phyloP scores from a whole-genome alignment of 495 filamentous ascomycete genomes.

The Diplogelasinospora grovesii region DNA sequence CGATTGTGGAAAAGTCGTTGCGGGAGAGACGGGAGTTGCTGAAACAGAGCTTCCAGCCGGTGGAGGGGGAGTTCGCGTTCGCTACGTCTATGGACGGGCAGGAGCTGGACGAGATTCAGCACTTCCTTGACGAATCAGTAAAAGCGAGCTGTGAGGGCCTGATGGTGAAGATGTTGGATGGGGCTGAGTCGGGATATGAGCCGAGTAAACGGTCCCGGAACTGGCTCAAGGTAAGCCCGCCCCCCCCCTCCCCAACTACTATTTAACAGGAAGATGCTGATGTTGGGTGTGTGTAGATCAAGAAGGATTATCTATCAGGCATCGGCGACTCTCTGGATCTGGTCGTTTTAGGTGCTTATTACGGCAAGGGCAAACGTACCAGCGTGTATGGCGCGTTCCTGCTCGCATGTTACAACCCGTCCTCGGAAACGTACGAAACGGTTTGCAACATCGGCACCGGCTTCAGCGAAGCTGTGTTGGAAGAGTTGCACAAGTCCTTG shows the following conservation, averaged over 20 bases:
- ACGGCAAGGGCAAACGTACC: conserved; percentile 90
- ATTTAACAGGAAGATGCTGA: conserved; percentile 4
- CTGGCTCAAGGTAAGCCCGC: conserved; percentile 85
- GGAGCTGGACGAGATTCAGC: conserved; percentile 87
- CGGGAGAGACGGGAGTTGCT: conserved; percentile 77
- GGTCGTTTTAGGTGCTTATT: conserved; percentile 91
- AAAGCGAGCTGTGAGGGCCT: conserved; percentile 93
- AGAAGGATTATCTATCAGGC: conserved; percentile 93
- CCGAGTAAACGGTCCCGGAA: conserved; percentile 92
- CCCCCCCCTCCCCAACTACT: neutral
- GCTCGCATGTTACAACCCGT: conserved; percentile 83
- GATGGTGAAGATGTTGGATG: conserved; percentile 99
- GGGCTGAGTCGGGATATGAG: conserved; percentile 84
- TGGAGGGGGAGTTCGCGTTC: conserved; percentile 88
- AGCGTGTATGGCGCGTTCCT: conserved; percentile 93
- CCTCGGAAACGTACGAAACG: conserved; percentile 75
- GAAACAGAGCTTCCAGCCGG: conserved; percentile 60
- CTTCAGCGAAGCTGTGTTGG: conserved; percentile 81
- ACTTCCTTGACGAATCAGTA: conserved; percentile 83
- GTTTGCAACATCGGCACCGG: conserved; percentile 98
- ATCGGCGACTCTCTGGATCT: conserved; percentile 94
- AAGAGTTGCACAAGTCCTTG: conserved; percentile 70
- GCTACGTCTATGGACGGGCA: conserved; percentile 83
- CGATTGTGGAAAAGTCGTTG: conserved; percentile 79
- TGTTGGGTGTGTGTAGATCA: conserved; percentile 54